Evolutionary conservation across 805 yeast species (phyloP).

Genomic region (Myxozyma vanderwaltii): DNA sequence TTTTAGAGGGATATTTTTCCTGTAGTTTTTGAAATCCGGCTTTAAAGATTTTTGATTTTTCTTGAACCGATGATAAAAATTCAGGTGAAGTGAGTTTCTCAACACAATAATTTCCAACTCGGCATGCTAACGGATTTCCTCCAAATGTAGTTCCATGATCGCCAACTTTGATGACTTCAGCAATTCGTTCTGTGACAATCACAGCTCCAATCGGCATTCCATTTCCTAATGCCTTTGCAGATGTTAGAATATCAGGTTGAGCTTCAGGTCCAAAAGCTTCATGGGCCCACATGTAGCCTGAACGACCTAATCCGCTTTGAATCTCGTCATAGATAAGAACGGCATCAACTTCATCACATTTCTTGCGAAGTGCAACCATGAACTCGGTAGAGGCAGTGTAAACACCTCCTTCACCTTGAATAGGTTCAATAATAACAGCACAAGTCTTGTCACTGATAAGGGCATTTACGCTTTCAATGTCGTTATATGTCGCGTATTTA

Average conservation of each 20-base stretch:
- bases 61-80: slow-evolving; percentile 62
- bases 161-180: slow-evolving; percentile 73
- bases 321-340: slow-evolving; percentile 90
- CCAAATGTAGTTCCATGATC: slow-evolving; percentile 99
- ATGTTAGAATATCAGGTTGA: slow-evolving; percentile 90
- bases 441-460: slow-evolving; percentile 68
- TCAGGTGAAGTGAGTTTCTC: slow-evolving; percentile 61
- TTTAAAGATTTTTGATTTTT: slow-evolving; percentile 60
- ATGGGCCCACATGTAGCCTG: slow-evolving; percentile 95
- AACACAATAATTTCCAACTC: slow-evolving; percentile 77
- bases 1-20: slow-evolving; percentile 59
- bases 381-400: slow-evolving; percentile 66
- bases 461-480: slow-evolving; percentile 58
- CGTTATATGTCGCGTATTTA: slow-evolving; percentile 62
- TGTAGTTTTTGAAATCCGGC: slow-evolving; percentile 46
- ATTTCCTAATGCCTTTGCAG: slow-evolving; percentile 95
- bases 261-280: slow-evolving; percentile 70
- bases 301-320: slow-evolving; percentile 93
- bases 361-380: slow-evolving; percentile 61
- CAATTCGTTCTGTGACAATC: slow-evolving; percentile 78
- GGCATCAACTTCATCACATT: slow-evolving; percentile 71
- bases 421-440: slow-evolving; percentile 94
- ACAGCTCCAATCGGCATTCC: slow-evolving; percentile 97
- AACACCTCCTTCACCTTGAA: slow-evolving; percentile 98
- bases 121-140: slow-evolving; percentile 90